These are phyloP conservation scores for Penicillium macrosclerotiorum DNA, from an alignment of 495 filamentous ascomycete genomes.

Conservation along the genomic window DNA sequence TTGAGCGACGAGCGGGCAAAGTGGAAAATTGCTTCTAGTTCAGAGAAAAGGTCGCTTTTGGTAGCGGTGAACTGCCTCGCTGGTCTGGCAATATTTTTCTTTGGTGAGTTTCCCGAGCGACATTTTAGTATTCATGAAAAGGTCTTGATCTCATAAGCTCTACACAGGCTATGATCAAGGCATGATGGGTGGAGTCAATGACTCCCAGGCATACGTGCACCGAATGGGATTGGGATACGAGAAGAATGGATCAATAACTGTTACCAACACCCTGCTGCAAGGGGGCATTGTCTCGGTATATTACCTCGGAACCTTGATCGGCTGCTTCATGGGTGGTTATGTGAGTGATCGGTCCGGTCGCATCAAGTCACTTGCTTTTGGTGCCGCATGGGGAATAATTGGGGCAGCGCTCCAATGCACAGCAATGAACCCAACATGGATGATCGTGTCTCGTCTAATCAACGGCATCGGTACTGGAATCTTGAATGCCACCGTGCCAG, in stretches of 20 bases:
- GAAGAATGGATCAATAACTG: constrained; percentile 31
- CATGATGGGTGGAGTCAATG: too few species aligned
- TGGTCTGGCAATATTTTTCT: too few species aligned
- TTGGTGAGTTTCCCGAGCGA: too few species aligned
- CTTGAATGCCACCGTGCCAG: constrained; percentile 52
- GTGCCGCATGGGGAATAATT: constrained; percentile 38
- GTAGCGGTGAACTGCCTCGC: too few species aligned
- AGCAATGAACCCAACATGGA: constrained; percentile 49
- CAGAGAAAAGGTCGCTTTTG: too few species aligned
- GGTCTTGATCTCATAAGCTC: too few species aligned
- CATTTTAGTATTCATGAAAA: too few species aligned
- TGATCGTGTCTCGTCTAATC: constrained; percentile 50
- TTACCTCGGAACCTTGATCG: constrained; percentile 48
- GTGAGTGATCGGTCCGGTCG: constrained; percentile 47
- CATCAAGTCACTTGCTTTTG: constrained; percentile 47
- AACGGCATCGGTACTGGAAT: constrained; percentile 55
- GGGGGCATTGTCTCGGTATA: constrained; percentile 57
- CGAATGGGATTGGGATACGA: constrained; percentile 37
- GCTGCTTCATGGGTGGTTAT: constrained; percentile 47
- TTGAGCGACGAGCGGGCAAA: too few species aligned
- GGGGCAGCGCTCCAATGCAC: constrained; percentile 45
- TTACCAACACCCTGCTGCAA: constrained; percentile 49
- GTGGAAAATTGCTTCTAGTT: too few species aligned
- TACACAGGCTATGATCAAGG: too few species aligned
- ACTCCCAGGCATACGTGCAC: too few species aligned